Evolutionary conservation across 768 basidiomycete species (phyloP), one percentile per base, ranked within the genome.

Genomic region (Tylopilus rubrobrunneus): DNA sequence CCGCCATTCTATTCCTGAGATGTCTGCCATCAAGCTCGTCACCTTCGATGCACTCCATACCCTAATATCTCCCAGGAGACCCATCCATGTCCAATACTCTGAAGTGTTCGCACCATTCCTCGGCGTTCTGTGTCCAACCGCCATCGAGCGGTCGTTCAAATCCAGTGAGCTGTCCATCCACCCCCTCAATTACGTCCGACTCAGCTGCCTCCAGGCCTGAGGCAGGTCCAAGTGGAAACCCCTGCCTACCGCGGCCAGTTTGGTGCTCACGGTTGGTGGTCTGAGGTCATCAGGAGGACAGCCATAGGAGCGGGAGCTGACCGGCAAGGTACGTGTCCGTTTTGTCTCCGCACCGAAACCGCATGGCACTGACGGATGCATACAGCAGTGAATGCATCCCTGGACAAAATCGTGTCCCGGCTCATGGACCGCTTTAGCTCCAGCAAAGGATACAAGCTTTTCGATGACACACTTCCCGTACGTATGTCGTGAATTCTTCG

Each of bases 1-100:
- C 58, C 51, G 29, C 34, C 57, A 53, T 2, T 36, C 33, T 34
- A 27, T 36, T 45, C 42, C 53, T 47, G 53, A 37, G 25, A 56
- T 57, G 62, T 80, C 40, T 7, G 2, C n/a, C 39, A 37, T 87
- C 66, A 80, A 77, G 9, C 72, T 89, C 7, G 84, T 90, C 44
- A 83, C 86, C n/a, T 91, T 92, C 59, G 90, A 92, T 62, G 83
- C 82, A 1, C 71, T 91, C 25, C 82, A 86, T 62, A 92, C 90
- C n/a, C 74, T 90, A 6, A 74, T 92, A 15, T 77, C 77, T 3
- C 89, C 87, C 19, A 81, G 87, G 7, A 69, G 69, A 33, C 87
- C 90, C 4, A 77, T 92, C 44, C 76, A 86, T 55, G 74, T 80
- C 28, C 88, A 82, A 58, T 80, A 71, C 36, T 76, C 85, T 0